A percentile compares a stretch with the other conserved stretches of the same genome.
phyloP scores from a whole-genome alignment of 1,139 yeast genomes.

The Kodamaea suecica region DNA sequence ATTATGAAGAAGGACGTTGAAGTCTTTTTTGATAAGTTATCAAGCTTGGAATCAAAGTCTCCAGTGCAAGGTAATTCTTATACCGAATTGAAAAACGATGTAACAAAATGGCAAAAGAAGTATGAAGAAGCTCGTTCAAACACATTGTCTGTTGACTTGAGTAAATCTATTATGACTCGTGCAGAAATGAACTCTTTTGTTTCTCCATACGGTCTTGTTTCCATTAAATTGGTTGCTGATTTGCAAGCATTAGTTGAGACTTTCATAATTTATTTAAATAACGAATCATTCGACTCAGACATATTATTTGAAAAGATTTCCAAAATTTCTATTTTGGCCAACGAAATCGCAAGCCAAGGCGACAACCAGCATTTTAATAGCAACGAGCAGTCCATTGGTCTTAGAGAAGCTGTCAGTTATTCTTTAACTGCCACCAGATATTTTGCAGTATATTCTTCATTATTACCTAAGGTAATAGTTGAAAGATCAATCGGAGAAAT shows the following conservation, averaged over 20 bases:
- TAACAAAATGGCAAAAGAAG: constrained; percentile 45
- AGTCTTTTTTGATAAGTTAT: constrained; percentile 29
- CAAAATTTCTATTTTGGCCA: constrained; percentile 47
- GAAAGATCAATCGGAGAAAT: constrained; percentile 80
- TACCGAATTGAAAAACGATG: constrained; percentile 30
- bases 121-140: constrained; percentile 42
- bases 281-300: constrained; percentile 35
- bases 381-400: constrained; percentile 36
- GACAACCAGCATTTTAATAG: constrained; percentile 34
- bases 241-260: constrained; percentile 49
- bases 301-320: constrained; percentile 55
- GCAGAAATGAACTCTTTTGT: constrained; percentile 30
- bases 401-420: constrained; percentile 72
- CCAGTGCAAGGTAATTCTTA: constrained; percentile 10
- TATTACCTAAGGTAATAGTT: constrained; percentile 69
- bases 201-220: constrained; percentile 42
- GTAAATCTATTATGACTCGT: constrained; percentile 22
- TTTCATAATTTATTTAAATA: constrained; percentile 35
- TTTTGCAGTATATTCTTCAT: constrained; percentile 57
- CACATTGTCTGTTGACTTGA: constrained; percentile 23
- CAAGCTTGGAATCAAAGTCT: constrained; percentile 20
- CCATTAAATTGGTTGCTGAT: constrained; percentile 42
- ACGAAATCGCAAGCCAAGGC: constrained; percentile 46
- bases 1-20: constrained; percentile 21
- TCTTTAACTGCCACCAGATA: constrained; percentile 78